These are phyloP conservation scores for Microsporum ferrugineum DNA, from an alignment of 2,329 filamentous ascomycete genomes.

Conservation along the genomic window DNA sequence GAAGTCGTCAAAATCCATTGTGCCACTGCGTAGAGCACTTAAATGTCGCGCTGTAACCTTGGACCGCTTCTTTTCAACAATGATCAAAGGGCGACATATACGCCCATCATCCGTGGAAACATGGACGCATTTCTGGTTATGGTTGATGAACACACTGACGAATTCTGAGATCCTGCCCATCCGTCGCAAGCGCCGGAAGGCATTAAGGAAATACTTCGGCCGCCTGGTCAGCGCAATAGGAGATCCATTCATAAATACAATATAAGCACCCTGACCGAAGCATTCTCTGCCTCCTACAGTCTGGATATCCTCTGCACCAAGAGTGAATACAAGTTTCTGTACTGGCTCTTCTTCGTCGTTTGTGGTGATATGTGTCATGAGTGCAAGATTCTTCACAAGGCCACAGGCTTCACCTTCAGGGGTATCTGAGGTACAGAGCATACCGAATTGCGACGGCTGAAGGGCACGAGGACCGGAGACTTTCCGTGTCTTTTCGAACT, in stretches of 20 bases:
- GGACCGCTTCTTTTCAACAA: constrained; percentile 78
- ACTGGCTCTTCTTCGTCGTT: constrained; percentile 90
- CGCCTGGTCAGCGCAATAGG: constrained; percentile 77
- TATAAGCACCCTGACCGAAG: constrained; percentile 70
- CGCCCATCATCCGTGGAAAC: constrained; percentile 95
- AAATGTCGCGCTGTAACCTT: constrained; percentile 71
- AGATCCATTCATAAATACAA: constrained; percentile 92
- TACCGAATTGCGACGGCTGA: constrained; percentile 94
- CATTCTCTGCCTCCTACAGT: constrained; percentile 76
- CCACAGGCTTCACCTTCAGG: constrained; percentile 98
- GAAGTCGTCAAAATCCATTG: constrained; percentile 87
- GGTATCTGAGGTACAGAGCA: constrained; percentile 94
- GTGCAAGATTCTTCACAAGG: constrained; percentile 89
- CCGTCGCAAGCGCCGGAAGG: constrained; percentile 75
- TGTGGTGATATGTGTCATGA: constrained; percentile 99
- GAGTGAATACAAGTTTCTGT: constrained; percentile 69
- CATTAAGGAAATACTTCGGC: constrained; percentile 74
- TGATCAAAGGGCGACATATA: constrained; percentile 89
- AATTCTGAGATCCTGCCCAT: constrained; percentile 91
- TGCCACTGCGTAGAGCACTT: constrained; percentile 68
- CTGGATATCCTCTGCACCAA: constrained; percentile 74
- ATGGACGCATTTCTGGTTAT: constrained; percentile 81
- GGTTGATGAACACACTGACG: constrained; percentile 91
- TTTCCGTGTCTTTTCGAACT: constrained; percentile 97
- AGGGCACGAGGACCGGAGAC: constrained; percentile 90